phyloP scores from a whole-genome alignment of 306 rosid species.

The Ormosia emarginata region DNA sequence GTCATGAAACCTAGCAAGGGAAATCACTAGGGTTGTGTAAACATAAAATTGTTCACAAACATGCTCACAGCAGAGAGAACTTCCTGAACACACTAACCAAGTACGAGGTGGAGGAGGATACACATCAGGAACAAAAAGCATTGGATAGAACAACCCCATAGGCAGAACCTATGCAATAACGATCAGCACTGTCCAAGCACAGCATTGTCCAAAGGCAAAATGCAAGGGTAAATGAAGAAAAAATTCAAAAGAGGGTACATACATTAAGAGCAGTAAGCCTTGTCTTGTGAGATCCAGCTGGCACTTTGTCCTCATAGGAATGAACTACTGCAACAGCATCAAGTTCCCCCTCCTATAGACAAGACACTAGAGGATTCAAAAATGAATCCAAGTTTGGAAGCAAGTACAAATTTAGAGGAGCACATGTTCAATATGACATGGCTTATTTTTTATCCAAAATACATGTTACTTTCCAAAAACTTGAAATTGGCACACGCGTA shows the following conservation, averaged over 20 bases:
- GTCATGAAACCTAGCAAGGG: constrained; percentile 67
- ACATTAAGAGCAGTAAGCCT: constrained; percentile 85
- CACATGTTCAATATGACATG: background rate
- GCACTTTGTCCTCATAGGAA: constrained; percentile 71
- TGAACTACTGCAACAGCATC: constrained; percentile 77
- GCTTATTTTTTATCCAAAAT: background rate
- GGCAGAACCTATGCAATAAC: constrained; percentile 72
- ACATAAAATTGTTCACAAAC: background rate
- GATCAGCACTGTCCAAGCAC: background rate
- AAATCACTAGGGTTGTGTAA: constrained; percentile 14
- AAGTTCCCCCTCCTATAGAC: constrained; percentile 71
- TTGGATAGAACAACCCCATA: constrained; percentile 93
- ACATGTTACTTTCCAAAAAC: background rate
- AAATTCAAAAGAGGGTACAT: constrained; percentile 23
- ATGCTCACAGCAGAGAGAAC: constrained; percentile 20
- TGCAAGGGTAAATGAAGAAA: constrained; percentile 10
- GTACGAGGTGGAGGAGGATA: constrained; percentile 96
- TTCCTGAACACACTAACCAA: constrained; percentile 53
- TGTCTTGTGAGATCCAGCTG: constrained; percentile 85
- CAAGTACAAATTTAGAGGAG: background rate
- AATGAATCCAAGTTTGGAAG: constrained; percentile 20
- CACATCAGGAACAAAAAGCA: constrained; percentile 81
- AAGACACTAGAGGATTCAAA: constrained; percentile 18
- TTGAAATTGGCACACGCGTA: background rate
- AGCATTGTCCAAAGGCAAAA: constrained; percentile 12